Evolutionary conservation across 371 early-diverging fungal genomes (phyloP).

Genomic region (Mucor saturninus): DNA sequence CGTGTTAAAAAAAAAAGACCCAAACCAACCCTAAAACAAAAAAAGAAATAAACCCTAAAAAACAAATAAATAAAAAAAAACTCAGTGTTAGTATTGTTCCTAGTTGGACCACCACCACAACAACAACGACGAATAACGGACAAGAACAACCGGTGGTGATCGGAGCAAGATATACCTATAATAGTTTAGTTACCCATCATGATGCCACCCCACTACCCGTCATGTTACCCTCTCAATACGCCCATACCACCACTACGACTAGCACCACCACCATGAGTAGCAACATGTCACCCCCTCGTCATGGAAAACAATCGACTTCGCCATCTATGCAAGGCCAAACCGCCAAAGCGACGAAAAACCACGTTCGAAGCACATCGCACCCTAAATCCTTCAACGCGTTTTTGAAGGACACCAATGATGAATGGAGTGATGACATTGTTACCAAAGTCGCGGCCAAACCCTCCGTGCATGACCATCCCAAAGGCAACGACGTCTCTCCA

Average conservation of each 20-base stretch:
- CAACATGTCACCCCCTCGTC: neutral
- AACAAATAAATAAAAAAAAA: constrained; percentile 1
- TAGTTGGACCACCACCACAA: constrained; percentile 13
- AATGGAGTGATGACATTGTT: constrained; percentile 51
- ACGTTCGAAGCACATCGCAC: constrained; percentile 41
- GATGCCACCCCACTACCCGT: constrained; percentile 5
- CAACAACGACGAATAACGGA: neutral
- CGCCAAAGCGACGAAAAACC: constrained; percentile 6
- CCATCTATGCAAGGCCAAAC: constrained; percentile 5
- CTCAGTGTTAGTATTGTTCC: constrained; percentile 43
- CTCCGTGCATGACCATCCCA: neutral
- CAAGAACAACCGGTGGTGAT: constrained; percentile 22
- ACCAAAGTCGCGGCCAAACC: constrained; percentile 5
- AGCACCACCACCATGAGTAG: too few relatives aligned
- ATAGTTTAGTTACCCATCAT: constrained; percentile 39
- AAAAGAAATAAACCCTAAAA: constrained; percentile 2
- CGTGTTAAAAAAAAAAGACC: neutral
- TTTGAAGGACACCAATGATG: constrained; percentile 56
- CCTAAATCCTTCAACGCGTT: constrained; percentile 53
- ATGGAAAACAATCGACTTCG: neutral
- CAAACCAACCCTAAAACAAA: neutral
- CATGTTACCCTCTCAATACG: constrained; percentile 24
- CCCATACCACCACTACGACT: neutral
- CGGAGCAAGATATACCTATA: constrained; percentile 53
- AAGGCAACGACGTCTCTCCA: constrained; percentile 6